These are phyloP conservation scores for Fusarium chaquense DNA, from an alignment of 2,329 filamentous ascomycete genomes.

Conservation along the genomic window DNA sequence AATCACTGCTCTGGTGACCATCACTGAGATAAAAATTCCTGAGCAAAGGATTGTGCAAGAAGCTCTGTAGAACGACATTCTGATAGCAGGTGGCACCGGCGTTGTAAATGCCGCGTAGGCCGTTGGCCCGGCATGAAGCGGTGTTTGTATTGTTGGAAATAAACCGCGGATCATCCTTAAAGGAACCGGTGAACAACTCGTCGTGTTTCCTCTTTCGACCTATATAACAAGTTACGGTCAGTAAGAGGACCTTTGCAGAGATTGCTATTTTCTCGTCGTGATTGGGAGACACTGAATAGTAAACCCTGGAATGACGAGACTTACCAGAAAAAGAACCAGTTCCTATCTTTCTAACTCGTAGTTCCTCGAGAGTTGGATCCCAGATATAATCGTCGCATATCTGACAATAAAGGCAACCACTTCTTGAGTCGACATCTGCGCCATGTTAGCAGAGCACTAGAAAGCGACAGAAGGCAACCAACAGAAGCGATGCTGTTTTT, in stretches of 20 bases:
- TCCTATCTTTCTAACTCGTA: slow-evolving; percentile 77
- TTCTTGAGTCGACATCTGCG: slow-evolving; percentile 80
- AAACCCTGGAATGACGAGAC: slow-evolving; percentile 37
- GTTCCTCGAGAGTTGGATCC: slow-evolving; percentile 82
- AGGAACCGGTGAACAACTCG: slow-evolving; percentile 73
- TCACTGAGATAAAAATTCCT: slow-evolving; percentile 93
- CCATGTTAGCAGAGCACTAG: slow-evolving; percentile 45
- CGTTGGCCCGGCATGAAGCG: slow-evolving; percentile 86
- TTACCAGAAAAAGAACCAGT: slow-evolving; percentile 74
- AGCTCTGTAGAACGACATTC: slow-evolving; percentile 92
- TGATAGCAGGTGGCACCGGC: slow-evolving; percentile 99
- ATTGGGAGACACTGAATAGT: neutral
- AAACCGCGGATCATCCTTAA: slow-evolving; percentile 79
- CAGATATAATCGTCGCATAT: slow-evolving; percentile 86
- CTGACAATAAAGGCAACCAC: slow-evolving; percentile 81
- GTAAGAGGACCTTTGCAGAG: neutral
- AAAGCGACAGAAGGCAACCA: slow-evolving; percentile 47
- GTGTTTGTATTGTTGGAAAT: slow-evolving; percentile 82
- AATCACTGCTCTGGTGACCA: slow-evolving; percentile 84
- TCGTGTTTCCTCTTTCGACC: slow-evolving; percentile 81
- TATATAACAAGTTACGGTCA: slow-evolving; percentile 42
- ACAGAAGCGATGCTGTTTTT: slow-evolving; percentile 82
- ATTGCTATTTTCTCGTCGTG: neutral
- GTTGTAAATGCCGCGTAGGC: slow-evolving; percentile 93
- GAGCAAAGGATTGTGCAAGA: slow-evolving; percentile 93